Base-by-base conservation (phyloP, 257 asterid species). In the Osmanthus fragrans region DNA sequence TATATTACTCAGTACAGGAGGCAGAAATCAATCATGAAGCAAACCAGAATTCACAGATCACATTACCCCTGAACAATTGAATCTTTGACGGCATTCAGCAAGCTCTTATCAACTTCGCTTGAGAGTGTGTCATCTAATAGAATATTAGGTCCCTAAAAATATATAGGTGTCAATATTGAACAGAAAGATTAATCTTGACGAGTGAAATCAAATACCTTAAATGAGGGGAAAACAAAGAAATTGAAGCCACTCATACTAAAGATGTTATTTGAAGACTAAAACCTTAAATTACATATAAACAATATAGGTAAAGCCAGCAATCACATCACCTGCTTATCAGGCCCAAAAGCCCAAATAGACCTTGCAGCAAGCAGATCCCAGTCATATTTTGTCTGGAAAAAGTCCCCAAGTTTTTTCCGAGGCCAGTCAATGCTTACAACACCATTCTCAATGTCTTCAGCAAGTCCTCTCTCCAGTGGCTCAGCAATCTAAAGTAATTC, bases 331-430 rank as follows among this genome's bases (percentile, higher is more conserved):
- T 93, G 98, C 87, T 87, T 96, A 86, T 92, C 97, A 32, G 98
- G 99, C 76, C 98, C 99, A 87, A 96, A 96, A 76, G 99, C 98
- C 99, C 99, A 96, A 80, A 96, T 93, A 77, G 99, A 96, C 40
- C 98, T 86, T 4, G 99, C 98, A 76, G 99, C 98, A 75, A 96
- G 96, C 85, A 96, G 88, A 86, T 96, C 99, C 99, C 99, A 96
- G 74, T 96, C 99, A 81, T 96, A 96, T 78, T 88, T 93, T 19
- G 96, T 85, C 85, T 93, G 98, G 78, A 96, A 96, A 80, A 93
- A 96, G 82, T 92, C 97, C 39, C 97, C 98, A 66, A 96, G 91
- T 87, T 87, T 92, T 85, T 92, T 96, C 74, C 92, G 78, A 39
- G 98, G 97, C 97, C 97, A 93, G 77, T 96, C 98, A 73, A 96